Evolutionary conservation across 306 rosid species (phyloP), one percentile per base, ranked within the genome.

Genomic region (Casuarina cunninghamiana): DNA sequence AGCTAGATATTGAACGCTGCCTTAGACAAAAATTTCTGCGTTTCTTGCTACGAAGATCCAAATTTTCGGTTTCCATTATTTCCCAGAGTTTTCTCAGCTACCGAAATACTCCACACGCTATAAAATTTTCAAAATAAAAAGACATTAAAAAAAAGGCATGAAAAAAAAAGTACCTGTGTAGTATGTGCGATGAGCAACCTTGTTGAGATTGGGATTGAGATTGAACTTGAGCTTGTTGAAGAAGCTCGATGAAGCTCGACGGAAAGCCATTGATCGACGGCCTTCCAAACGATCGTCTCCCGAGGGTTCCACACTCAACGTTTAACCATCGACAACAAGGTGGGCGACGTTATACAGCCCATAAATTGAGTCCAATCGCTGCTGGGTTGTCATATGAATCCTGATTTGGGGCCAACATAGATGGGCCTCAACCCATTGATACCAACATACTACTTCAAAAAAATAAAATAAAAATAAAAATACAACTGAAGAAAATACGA

Each of bases 141-240:
- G 3, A 26, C 48, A 58, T 32, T 2, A 11, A 26, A 13, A 48
- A 7, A 38, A 53, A 71, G 72, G 5, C 42, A 15, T 42, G 69
- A 63, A 73, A 38, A 2, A 35, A 53, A 58, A 10, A 44, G 26
- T 74, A 78, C 79, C 73, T 1, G 73, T 16, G 38, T 79, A 78
- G 46, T 68, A 69, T 58, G 1, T 62, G 45, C 79, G 69, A 73
- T 37, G 38, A 35, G 63, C 45, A 69, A 54, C 9, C 42, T 6
- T 61, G n/a, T 37, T 57, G 35, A 39, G 15, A 17, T 39, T 3
- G 71, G 42, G 49, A 32, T 57, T 60, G 3, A 32, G 42, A 39
- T 57, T 55, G 62, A 74, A 5, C 37, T 15, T 76, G 61, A 71
- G 26, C 37, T 39, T 77, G 58, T 4, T 32, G 54, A 74, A n/a